phyloP scores from a whole-genome alignment of 768 basidiomycete species.

The Nidularia pulvinata region DNA sequence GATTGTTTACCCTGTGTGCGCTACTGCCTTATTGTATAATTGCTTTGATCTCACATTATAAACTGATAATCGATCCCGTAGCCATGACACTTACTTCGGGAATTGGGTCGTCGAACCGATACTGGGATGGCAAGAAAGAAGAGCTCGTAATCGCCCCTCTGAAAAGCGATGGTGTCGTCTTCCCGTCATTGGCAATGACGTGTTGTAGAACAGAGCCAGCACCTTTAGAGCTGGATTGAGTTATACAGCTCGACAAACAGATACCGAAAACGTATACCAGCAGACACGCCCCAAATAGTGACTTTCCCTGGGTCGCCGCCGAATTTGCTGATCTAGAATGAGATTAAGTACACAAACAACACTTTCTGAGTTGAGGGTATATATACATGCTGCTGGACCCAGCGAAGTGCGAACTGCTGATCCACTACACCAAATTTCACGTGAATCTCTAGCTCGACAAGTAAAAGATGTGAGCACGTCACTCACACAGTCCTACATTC shows the following conservation, averaged over 20 bases:
- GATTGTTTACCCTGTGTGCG: neutral
- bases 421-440: constrained; percentile 25
- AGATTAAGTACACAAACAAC: neutral
- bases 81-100: constrained; percentile 31
- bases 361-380: neutral
- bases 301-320: constrained; percentile 37
- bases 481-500: constrained; percentile 26
- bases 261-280: constrained; percentile 20
- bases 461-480: neutral
- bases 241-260: neutral
- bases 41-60: neutral
- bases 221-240: constrained; percentile 16
- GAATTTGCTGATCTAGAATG: constrained; percentile 31
- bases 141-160: constrained; percentile 43
- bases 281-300: constrained; percentile 41
- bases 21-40: neutral
- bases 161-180: constrained; percentile 42
- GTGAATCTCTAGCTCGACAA: neutral
- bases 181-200: constrained; percentile 40
- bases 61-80: neutral
- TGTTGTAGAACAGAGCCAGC: constrained; percentile 52
- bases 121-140: constrained; percentile 40
- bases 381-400: constrained; percentile 38
- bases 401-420: constrained; percentile 37
- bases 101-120: constrained; percentile 36